Evolutionary conservation across 139 green algal species (phyloP).

Genomic region (Tetratostichococcus sp.): DNA sequence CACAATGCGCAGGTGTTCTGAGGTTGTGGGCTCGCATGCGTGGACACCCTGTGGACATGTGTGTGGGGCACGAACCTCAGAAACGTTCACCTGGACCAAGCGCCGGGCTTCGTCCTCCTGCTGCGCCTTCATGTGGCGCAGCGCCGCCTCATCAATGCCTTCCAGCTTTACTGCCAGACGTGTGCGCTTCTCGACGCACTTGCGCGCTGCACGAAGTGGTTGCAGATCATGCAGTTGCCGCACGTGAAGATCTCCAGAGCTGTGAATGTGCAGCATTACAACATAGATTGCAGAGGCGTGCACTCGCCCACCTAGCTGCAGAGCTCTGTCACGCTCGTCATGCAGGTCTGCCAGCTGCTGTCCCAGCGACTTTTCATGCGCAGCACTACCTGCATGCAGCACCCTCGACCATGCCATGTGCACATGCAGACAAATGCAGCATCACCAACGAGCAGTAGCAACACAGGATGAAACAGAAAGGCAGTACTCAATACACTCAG

Average conservation of each 20-base stretch:
- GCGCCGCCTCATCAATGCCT: background rate
- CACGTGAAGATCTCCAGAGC: too few relatives aligned
- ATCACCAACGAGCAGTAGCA: too few relatives aligned
- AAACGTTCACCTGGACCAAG: background rate
- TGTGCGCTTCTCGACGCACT: background rate
- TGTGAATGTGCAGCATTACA: too few relatives aligned
- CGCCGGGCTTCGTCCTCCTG: background rate
- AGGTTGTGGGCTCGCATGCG: too few relatives aligned
- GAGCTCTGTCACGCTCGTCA: background rate
- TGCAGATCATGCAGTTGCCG: too few relatives aligned
- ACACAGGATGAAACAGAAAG: too few relatives aligned
- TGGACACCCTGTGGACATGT: too few relatives aligned
- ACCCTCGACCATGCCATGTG: too few relatives aligned
- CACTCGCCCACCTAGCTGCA: background rate
- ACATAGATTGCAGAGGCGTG: too few relatives aligned
- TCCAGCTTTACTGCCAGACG: background rate
- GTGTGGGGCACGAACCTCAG: background rate
- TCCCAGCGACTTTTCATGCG: background rate
- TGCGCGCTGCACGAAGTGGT: background rate
- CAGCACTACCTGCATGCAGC: background rate
- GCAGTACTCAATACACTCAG: too few relatives aligned
- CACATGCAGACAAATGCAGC: too few relatives aligned
- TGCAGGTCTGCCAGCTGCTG: background rate
- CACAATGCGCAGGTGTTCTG: too few relatives aligned
- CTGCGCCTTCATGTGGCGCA: background rate